Evolutionary conservation across 352 stramenopile species (phyloP).

Genomic region (Globisporangium rhizosaccharum): DNA sequence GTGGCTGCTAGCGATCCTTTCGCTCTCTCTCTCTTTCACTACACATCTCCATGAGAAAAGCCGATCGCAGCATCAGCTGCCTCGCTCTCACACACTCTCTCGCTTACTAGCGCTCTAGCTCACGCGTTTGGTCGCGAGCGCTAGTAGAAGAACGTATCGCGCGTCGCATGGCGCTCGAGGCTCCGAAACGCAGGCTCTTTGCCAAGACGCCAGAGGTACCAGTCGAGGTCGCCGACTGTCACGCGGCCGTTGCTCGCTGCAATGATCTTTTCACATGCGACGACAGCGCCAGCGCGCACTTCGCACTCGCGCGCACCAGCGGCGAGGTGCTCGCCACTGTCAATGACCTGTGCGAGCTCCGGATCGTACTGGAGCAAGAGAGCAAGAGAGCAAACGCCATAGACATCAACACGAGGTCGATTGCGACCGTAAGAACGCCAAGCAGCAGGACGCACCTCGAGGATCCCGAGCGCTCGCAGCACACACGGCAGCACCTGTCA

Average conservation of each 20-base stretch:
- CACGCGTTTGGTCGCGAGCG: too few species aligned
- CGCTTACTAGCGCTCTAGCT: too few species aligned
- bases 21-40: too few species aligned
- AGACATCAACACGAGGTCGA: neutral
- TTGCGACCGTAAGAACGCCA: neutral
- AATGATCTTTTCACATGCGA: slow-evolving; percentile 70
- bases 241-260: slow-evolving; percentile 41
- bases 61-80: too few species aligned
- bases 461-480: slow-evolving; percentile 56
- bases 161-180: slow-evolving; percentile 67
- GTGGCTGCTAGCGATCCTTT: too few species aligned
- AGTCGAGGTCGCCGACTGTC: slow-evolving; percentile 41
- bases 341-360: slow-evolving; percentile 43
- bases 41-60: too few species aligned
- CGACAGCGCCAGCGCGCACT: slow-evolving; percentile 52
- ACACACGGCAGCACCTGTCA: slow-evolving; percentile 67
- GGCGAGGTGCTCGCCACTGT: slow-evolving; percentile 40
- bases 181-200: slow-evolving; percentile 67
- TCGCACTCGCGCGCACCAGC: slow-evolving; percentile 50
- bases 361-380: slow-evolving; percentile 36
- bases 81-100: too few species aligned
- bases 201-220: slow-evolving; percentile 69
- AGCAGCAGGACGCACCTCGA: slow-evolving; percentile 35
- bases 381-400: neutral
- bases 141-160: slow-evolving; percentile 70